phyloP scores from a whole-genome alignment of 2,329 filamentous ascomycete genomes.

The Meredithiella fracta region DNA sequence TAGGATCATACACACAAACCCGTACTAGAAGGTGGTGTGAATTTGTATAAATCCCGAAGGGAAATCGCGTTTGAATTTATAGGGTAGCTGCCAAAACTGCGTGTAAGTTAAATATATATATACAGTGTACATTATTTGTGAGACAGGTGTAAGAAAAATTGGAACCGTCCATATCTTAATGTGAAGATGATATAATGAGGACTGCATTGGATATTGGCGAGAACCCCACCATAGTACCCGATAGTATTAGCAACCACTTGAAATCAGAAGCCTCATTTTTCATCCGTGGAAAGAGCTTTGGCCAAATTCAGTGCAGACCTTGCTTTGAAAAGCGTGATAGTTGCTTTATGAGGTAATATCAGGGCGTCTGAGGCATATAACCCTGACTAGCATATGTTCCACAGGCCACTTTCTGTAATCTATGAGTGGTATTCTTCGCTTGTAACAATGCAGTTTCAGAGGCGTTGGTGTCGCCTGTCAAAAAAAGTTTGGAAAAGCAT shows the following conservation, averaged over 20 bases:
- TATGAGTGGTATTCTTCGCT: background rate
- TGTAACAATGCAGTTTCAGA: no score
- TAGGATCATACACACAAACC: background rate
- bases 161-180: background rate
- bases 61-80: background rate
- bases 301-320: background rate
- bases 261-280: no score
- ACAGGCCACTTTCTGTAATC: background rate
- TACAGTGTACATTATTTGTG: background rate
- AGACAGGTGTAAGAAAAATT: background rate
- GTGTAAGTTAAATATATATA: background rate
- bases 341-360: background rate
- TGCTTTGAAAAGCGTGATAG: background rate
- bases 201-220: no score
- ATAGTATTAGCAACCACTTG: no score
- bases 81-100: background rate
- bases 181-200: no score
- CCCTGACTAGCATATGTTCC: background rate
- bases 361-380: background rate
- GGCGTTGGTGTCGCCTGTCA: background rate
- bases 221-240: no score
- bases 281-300: no score
- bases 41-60: background rate
- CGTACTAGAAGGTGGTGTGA: background rate
- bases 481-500: background rate